Evolutionary conservation across 305 asterid species (phyloP), one percentile per base, ranked within the genome.

Genomic region (Galium porrigens): DNA sequence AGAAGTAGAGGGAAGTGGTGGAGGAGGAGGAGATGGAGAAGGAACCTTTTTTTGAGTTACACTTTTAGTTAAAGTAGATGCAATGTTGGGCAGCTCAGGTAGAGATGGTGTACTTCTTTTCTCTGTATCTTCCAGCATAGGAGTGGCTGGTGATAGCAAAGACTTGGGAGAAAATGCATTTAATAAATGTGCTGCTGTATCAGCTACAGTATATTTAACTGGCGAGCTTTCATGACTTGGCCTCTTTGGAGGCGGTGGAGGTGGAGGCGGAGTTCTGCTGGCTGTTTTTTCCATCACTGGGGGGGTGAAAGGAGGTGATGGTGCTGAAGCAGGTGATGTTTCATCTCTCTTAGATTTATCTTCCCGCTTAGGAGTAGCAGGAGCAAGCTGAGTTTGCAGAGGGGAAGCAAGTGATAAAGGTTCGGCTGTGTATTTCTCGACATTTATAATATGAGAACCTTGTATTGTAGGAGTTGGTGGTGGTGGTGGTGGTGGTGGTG

Each of bases 381-480:
- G 30, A 61, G 68, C 41, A 52, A 32, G 32, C 55, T 58, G 68
- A 59, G 52, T 61, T 14, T 39, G 58, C 32, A 63, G 52, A 65
- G 54, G 36, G 68, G 77, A 70, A 42, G 17, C 57, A 57, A 32
- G 60, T 59, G 68, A 65, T 68, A 54, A 73, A 68, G 79, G 70
- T 63, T 27, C 51, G 55, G 18, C 41, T 39, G 54, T 54, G 65
- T 41, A 58, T 18, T 49, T 8, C 34, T 58, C 58, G 32, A 76
- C 78, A 71, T 81, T 78, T 72, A 56, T 76, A 54, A 66, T 73
- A 69, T 73, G 66, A 74, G 78, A 68, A 78, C 70, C 59, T 63
- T 77, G 69, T 67, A 49, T 57, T 72, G 64, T 74, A 9, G 65
- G 71, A 71, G 72, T 48, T 51, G 71, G 65, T 58, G 75, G 78